Conservation (phyloP, 2,329 filamentous ascomycete species). For the Dactylellina haptotyla region DNA sequence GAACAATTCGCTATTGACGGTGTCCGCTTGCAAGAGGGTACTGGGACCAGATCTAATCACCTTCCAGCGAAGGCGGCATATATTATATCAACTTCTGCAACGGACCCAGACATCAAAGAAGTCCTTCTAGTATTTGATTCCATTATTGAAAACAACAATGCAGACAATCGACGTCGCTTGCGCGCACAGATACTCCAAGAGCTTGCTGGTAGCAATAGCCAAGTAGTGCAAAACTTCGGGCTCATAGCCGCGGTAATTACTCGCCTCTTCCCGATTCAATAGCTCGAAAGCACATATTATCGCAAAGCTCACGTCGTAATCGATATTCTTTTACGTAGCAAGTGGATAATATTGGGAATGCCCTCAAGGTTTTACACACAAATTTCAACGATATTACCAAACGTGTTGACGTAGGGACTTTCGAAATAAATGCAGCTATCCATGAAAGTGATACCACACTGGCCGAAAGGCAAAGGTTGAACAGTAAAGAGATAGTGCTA, state of each 20-base stretch:
- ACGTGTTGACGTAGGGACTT: constrained; percentile 21
- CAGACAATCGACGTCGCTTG: constrained; percentile 33
- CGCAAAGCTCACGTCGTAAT: background rate
- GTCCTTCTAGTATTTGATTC: constrained; percentile 37
- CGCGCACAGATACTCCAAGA: constrained; percentile 33
- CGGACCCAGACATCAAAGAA: constrained; percentile 48
- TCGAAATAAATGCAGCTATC: constrained; percentile 22
- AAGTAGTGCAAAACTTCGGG: constrained; percentile 40
- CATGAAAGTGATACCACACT: constrained; percentile 65
- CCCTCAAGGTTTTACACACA: constrained; percentile 24
- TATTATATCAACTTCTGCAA: constrained; percentile 40
- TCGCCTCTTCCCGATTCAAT: background rate
- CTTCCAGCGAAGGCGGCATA: constrained; percentile 29
- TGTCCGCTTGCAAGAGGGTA: constrained; percentile 8
- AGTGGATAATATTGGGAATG: constrained; percentile 33
- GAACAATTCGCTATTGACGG: constrained; percentile 17
- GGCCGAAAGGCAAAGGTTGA: constrained; percentile 75
- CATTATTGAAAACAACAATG: constrained; percentile 42
- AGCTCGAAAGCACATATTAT: background rate
- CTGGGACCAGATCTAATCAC: constrained; percentile 20
- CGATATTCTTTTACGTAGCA: constrained; percentile 12
- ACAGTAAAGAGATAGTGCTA: constrained; percentile 81
- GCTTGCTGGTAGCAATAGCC: constrained; percentile 27
- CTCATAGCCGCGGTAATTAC: constrained; percentile 30
- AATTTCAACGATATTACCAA: constrained; percentile 29